Conservation (phyloP, 2,329 filamentous ascomycete genomes). For the Colletotrichum simmondsii region DNA sequence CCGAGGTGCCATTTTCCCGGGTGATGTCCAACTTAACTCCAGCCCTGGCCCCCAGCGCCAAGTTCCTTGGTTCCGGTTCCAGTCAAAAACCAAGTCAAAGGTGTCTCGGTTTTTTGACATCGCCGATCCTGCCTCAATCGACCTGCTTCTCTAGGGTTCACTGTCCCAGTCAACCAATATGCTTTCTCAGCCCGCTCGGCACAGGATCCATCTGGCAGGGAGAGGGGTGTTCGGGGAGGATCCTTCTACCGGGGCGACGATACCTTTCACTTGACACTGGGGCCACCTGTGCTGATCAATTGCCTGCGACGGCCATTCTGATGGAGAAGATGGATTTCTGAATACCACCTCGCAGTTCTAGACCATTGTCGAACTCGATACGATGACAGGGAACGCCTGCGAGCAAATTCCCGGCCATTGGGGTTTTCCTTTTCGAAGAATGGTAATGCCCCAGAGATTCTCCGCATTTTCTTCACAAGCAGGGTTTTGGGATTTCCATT, state of each 20-base stretch:
- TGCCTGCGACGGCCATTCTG: constrained; percentile 5
- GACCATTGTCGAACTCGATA: constrained; percentile 17
- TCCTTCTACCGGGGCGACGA: background rate
- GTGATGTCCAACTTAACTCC: constrained; percentile 3
- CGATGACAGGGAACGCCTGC: background rate
- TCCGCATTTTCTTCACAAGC: background rate
- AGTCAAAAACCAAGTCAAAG: background rate
- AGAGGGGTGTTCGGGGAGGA: constrained; percentile 10
- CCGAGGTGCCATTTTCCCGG: background rate
- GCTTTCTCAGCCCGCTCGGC: background rate
- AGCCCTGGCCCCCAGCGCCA: background rate
- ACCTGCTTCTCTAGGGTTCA: background rate
- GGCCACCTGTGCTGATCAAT: constrained; percentile 16
- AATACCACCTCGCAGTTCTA: constrained; percentile 27
- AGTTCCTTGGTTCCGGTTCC: background rate
- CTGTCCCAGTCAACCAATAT: background rate
- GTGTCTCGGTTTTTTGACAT: background rate
- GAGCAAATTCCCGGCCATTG: background rate
- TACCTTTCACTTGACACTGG: background rate
- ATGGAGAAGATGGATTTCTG: background rate
- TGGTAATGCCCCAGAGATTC: background rate
- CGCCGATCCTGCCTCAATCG: constrained; percentile 16
- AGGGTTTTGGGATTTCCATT: background rate
- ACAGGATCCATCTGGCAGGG: constrained; percentile 15
- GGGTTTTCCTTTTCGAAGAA: background rate